Evolutionary conservation across 106 monocot species (phyloP).

Genomic region (Posidonia australis): DNA sequence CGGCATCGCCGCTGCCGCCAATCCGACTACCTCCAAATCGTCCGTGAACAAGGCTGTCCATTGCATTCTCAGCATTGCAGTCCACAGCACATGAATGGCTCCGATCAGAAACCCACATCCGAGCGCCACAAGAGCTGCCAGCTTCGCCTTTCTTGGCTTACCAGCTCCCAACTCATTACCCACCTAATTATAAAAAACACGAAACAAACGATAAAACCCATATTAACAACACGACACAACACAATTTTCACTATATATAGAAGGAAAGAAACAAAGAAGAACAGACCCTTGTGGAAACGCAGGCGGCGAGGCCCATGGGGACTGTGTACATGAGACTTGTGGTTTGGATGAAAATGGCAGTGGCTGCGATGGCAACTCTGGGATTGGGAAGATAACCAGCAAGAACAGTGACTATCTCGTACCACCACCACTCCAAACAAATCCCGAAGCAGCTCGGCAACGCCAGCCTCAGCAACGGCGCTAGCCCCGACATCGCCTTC

Average conservation of each 20-base stretch:
- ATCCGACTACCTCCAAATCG: conserved; percentile 38
- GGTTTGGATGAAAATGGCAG: conserved; percentile 81
- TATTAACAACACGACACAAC: not conserved
- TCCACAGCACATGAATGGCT: conserved; percentile 40
- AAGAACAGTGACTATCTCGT: conserved; percentile 85
- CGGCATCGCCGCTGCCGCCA: conserved; percentile 65
- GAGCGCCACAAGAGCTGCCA: conserved; percentile 64
- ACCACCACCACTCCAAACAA: conserved; percentile 99
- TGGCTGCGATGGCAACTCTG: conserved; percentile 56
- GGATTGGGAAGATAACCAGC: conserved; percentile 86
- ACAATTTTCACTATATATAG: not conserved
- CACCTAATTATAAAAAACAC: conserved; percentile 24
- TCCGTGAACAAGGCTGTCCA: conserved; percentile 63
- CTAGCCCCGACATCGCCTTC: conserved; percentile 14
- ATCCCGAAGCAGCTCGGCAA: conserved; percentile 68
- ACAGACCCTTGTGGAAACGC: conserved; percentile 76
- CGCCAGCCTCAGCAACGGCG: conserved; percentile 54
- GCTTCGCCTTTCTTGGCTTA: conserved; percentile 37
- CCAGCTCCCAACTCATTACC: conserved; percentile 83
- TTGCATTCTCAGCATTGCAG: conserved; percentile 14
- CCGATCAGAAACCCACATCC: conserved; percentile 49
- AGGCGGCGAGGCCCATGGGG: conserved; percentile 80
- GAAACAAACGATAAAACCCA: not conserved
- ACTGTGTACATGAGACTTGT: conserved; percentile 94
- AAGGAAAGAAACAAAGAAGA: too few relatives aligned